These are phyloP conservation scores for Boletus subparvulus DNA, from an alignment of 768 basidiomycete species.

Conservation along the genomic window DNA sequence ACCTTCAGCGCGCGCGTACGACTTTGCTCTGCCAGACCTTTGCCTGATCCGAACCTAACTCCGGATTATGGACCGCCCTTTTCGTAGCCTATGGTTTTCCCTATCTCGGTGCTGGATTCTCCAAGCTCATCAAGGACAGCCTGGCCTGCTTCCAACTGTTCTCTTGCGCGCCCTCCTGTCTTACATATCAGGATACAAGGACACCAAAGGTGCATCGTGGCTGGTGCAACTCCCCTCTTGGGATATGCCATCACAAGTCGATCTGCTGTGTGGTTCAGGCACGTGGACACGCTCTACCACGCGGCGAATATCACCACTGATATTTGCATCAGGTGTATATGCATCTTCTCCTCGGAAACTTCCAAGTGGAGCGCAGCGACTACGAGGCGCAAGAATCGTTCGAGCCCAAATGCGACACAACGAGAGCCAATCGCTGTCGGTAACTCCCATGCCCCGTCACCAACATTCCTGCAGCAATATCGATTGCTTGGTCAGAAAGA, in stretches of 20 bases:
- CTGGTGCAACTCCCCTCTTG: conserved; percentile 43
- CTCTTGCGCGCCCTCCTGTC: conserved; percentile 74
- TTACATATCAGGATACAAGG: conserved; percentile 81
- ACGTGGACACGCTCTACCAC: too few species aligned
- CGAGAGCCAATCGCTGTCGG: too few species aligned
- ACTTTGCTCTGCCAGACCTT: background rate
- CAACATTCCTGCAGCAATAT: too few species aligned
- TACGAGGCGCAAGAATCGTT: too few species aligned
- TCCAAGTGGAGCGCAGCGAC: too few species aligned
- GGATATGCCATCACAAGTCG: conserved; percentile 86
- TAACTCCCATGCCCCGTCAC: too few species aligned
- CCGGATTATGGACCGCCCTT: conserved; percentile 71
- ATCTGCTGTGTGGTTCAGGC: too few species aligned
- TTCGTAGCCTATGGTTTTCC: conserved; percentile 77
- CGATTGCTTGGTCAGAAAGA: too few species aligned
- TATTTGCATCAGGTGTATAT: too few species aligned
- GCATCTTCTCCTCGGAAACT: too few species aligned
- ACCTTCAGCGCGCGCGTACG: conserved; percentile 53
- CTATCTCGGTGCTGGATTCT: conserved; percentile 55
- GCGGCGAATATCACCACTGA: too few species aligned
- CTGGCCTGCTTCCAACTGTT: conserved; percentile 83
- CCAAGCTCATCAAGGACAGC: conserved; percentile 80
- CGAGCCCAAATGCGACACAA: too few species aligned
- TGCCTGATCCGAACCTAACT: conserved; percentile 35
- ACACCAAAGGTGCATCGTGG: conserved; percentile 34